Evolutionary conservation across 257 asterid species (phyloP), one percentile per base, ranked within the genome.

Genomic region (Solanum ahanhuiri): DNA sequence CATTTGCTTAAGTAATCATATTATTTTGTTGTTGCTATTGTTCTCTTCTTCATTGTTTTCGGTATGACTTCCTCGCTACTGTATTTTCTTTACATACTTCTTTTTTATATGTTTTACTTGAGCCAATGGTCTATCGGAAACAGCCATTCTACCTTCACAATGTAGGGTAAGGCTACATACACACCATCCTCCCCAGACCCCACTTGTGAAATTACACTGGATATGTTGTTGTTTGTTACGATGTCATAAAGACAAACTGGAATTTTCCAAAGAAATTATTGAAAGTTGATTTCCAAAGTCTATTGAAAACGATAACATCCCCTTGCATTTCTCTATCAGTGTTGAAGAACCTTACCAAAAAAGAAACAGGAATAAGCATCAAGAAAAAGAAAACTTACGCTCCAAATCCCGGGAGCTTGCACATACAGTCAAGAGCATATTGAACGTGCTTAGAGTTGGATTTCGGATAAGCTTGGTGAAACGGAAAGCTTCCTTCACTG

Each of bases 341-440:
- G 20, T 30, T 51, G 14, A 6, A 58, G 69, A 86, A 72, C 64
- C 45, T 72, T 45, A 35, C 22, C 45, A 39, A 88, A 51, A 45
- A 71, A 35, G 66, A 76, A 67, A 54, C 54, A 76, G 57, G 85
- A 35, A 34, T 41, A 28, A 39, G 48, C 11, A 83, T 15, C 67
- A 9, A 81, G 75, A 84, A 84, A 51, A 67, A 57, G 87, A 87
- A 85, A 85, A 86, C 85, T 51, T 90, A 95, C 99, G 93, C 75
- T 94, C 96, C n/a, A 94, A 89, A 90, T 96, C 98, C 84, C 93
- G 96, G 57, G 97, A 92, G 87, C 92, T 90, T 31, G 98, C 95
- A 58, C 98, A 96, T 69, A 96, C 99, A 89, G 98, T 92, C 98
- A 96, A 93, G 88, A 96, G 98, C 98, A 95, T 92, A 89, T 95